A percentile compares a stretch with the other conserved stretches of the same genome.
Evolutionary conservation across 2,329 filamentous ascomycete genomes (phyloP).

Genomic region (Tolypocladium tundrense): DNA sequence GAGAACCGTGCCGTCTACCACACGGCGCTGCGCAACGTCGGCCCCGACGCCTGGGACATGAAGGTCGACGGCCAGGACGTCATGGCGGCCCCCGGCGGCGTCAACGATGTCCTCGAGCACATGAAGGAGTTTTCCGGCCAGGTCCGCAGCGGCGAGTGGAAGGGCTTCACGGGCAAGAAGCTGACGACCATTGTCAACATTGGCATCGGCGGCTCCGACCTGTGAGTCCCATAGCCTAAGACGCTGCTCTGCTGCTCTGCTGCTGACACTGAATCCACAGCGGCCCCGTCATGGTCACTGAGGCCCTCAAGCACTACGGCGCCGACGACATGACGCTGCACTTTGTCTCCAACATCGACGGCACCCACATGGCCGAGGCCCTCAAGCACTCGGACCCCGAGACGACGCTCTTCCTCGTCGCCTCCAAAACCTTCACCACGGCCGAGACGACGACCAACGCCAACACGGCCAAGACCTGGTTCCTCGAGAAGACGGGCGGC

Average conservation of each 20-base stretch:
- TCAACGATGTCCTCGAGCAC: slow-evolving; percentile 84
- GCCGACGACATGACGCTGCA: slow-evolving; percentile 79
- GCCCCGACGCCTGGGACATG: slow-evolving; percentile 56
- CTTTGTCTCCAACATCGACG: slow-evolving; percentile 99
- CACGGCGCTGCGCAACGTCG: slow-evolving; percentile 82
- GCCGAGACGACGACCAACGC: slow-evolving; percentile 96
- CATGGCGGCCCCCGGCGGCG: slow-evolving; percentile 77
- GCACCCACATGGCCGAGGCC: slow-evolving; percentile 93
- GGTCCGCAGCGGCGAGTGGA: slow-evolving; percentile 91
- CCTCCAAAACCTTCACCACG: slow-evolving; percentile 98
- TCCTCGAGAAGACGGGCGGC: slow-evolving; percentile 68
- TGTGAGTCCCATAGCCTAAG: slow-evolving; percentile 43
- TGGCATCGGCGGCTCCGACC: slow-evolving; percentile 94
- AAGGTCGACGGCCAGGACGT: slow-evolving; percentile 88
- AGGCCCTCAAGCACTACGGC: slow-evolving; percentile 92
- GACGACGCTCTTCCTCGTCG: slow-evolving; percentile 96
- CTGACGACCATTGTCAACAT: slow-evolving; percentile 95
- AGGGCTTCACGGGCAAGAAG: slow-evolving; percentile 94
- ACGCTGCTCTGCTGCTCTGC: no score
- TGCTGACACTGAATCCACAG: slow-evolving; percentile 31
- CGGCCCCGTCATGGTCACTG: slow-evolving; percentile 97
- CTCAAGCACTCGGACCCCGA: slow-evolving; percentile 83
- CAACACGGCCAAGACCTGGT: slow-evolving; percentile 95
- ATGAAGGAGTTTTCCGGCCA: slow-evolving; percentile 98
- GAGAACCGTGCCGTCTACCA: slow-evolving; percentile 95